These are phyloP conservation scores for Meira miltonrushii DNA, from an alignment of 1,284 basidiomycete genomes.

Conservation along the genomic window DNA sequence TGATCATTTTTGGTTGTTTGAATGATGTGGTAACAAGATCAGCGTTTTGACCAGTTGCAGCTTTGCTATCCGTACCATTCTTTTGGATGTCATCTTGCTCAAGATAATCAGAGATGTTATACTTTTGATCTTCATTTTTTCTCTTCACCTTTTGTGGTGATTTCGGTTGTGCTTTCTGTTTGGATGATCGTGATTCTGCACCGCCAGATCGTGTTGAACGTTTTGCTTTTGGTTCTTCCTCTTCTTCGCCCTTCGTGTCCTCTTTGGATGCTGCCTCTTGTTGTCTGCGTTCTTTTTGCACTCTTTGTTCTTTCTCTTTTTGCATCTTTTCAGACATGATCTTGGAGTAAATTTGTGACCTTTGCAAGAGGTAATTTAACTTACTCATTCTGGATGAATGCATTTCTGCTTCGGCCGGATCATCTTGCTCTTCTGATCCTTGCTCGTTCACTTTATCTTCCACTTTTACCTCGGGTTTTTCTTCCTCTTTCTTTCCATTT, in stretches of 20 bases:
- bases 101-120: slow-evolving; percentile 31
- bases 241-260: slow-evolving; percentile 16
- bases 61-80: slow-evolving; percentile 18
- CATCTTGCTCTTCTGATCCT: not conserved
- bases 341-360: slow-evolving; percentile 43
- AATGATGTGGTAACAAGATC: slow-evolving; percentile 12
- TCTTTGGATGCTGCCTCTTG: slow-evolving; percentile 6
- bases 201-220: slow-evolving; percentile 9
- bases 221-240: slow-evolving; percentile 15
- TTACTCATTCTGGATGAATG: not conserved
- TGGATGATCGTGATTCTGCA: not conserved
- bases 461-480: not conserved
- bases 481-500: too few species aligned
- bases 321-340: slow-evolving; percentile 50
- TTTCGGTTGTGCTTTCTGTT: not conserved
- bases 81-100: slow-evolving; percentile 31
- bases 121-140: slow-evolving; percentile 19
- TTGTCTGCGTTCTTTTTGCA: not conserved
- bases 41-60: not conserved
- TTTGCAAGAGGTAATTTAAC: slow-evolving; percentile 28
- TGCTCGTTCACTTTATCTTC: not conserved
- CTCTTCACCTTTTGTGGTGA: slow-evolving; percentile 4
- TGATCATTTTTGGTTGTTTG: slow-evolving; percentile 70
- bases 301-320: slow-evolving; percentile 9
- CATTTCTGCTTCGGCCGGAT: not conserved